These are phyloP conservation scores for Leishmania mexicana DNA, from an alignment of 208 protist genomes.

Conservation along the genomic window DNA sequence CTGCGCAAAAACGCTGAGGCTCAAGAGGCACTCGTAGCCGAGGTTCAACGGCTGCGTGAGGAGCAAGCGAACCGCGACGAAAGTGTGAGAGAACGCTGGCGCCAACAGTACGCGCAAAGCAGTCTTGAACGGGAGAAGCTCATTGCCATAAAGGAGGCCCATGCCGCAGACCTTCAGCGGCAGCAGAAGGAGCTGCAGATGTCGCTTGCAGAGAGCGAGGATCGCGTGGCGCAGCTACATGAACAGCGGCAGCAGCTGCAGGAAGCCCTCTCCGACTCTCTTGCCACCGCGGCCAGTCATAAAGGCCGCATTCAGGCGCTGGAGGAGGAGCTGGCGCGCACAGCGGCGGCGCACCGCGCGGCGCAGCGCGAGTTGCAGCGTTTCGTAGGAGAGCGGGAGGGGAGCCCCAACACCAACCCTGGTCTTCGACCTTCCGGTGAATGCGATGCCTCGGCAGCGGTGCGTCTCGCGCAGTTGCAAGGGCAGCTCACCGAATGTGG, in stretches of 20 bases:
- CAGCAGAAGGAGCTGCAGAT: slow-evolving; percentile 5
- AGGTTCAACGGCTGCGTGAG: slow-evolving; percentile 11
- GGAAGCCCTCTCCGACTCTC: slow-evolving; percentile 17
- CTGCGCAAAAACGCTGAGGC: slow-evolving; percentile 14
- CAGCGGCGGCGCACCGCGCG: slow-evolving; percentile 13
- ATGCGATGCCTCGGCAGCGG: background rate
- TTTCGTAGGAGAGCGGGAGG: background rate
- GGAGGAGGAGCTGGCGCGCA: slow-evolving; percentile 31
- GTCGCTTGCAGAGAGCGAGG: background rate
- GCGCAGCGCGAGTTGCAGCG: slow-evolving; percentile 16
- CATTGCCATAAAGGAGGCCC: slow-evolving; percentile 13
- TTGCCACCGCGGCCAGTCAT: slow-evolving; percentile 14
- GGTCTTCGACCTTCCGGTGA: background rate
- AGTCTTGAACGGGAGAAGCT: slow-evolving; percentile 16
- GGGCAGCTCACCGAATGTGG: slow-evolving; percentile 21
- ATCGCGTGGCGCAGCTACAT: slow-evolving; percentile 3
- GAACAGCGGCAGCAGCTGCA: slow-evolving; percentile 17
- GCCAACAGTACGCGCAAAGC: slow-evolving; percentile 30
- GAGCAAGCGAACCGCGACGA: slow-evolving; percentile 3
- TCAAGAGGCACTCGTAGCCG: background rate
- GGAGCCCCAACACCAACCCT: background rate
- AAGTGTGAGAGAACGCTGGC: slow-evolving; percentile 17
- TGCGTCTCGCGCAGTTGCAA: slow-evolving; percentile 15
- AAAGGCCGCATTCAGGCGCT: slow-evolving; percentile 25
- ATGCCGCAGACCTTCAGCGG: slow-evolving; percentile 2